Conservation (phyloP, 768 basidiomycete genomes). For the Clitopilus hobsonii region DNA sequence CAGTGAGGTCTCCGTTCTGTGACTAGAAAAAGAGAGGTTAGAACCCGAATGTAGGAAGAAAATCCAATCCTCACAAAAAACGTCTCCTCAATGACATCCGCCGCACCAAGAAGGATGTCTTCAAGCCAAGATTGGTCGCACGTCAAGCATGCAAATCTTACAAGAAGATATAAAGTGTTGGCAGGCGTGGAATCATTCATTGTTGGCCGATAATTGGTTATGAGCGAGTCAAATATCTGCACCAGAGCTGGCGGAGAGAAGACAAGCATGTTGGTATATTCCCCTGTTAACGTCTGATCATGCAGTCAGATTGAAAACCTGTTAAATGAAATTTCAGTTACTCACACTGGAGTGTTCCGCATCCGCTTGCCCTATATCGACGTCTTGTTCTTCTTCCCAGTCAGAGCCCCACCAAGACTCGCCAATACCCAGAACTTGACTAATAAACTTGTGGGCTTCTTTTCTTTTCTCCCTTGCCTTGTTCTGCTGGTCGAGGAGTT, state of each 20-base stretch:
- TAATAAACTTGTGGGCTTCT: conserved; percentile 55
- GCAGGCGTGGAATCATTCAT: conserved; percentile 82
- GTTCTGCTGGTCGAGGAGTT: conserved; percentile 50
- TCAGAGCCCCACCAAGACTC: conserved; percentile 63
- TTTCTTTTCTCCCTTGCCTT: conserved; percentile 50
- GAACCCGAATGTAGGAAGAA: conserved; percentile 1
- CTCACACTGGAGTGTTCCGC: conserved; percentile 31
- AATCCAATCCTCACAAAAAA: conserved; percentile 86
- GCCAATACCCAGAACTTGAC: conserved; percentile 49
- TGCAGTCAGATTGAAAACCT: too few species aligned
- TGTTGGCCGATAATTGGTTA: conserved; percentile 68
- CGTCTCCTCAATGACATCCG: conserved; percentile 87
- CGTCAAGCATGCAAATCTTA: conserved; percentile 88
- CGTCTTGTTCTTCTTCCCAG: conserved; percentile 39
- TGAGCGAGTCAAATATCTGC: conserved; percentile 75
- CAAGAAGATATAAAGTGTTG: conserved; percentile 84
- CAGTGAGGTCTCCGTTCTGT: conserved; percentile 79
- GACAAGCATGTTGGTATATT: conserved; percentile 88
- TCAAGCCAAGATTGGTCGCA: conserved; percentile 92
- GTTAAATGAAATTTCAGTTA: conserved; percentile 2
- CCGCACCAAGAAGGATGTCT: conserved; percentile 85
- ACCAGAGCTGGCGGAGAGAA: conserved; percentile 81
- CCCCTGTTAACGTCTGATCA: conserved; percentile 59
- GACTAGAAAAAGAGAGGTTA: conserved; percentile 39
- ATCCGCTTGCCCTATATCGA: conserved; percentile 43